Evolutionary conservation across 768 basidiomycete genomes (phyloP), one percentile per base, ranked within the genome.

Genomic region (Tylopilus sp.): DNA sequence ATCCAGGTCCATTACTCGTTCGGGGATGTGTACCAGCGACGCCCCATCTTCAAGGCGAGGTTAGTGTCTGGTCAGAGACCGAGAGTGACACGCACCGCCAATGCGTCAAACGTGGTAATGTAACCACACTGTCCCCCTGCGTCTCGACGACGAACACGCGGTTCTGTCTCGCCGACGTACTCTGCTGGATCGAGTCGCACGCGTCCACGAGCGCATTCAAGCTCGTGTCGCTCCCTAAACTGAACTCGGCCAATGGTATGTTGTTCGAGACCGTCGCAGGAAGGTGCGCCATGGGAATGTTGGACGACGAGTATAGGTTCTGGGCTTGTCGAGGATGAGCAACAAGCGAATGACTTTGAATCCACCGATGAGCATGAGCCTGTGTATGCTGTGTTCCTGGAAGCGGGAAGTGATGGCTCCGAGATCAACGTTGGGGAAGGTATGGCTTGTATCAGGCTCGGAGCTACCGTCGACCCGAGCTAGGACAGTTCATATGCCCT

Each of bases 181-280:
- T 95, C 78, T 99, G 97, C 75, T 95, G 97, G 74, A 99, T 98
- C 37, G 95, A 86, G 72, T 99, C 97, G 67, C 96, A 98, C 7
- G 97, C 97, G 55, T 95, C 92, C 49, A 98, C 94, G 28, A 99
- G 78, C 3, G 95, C 94, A 69, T 98, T 99, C 78, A 99, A 76
- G 69, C 89, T 91, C 19, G 97, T 99, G 66, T 99, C 97, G 61
- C 86, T 89, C 42, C 97, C 97, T 54, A 99, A 73, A 68, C 92
- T 95, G 72, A 90, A 92, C 68, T 98, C 95, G 45, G 96, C 98
- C 77, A 98, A 71, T 3, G 97, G 97, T 12, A 99, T 96, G 61
- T 99, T 99, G 75, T 99, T 99, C 60, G 91, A 94, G 66, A 99
- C 88, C 45, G 95, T 97, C 36, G 96, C 97, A 2, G 97, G 97